Conservation (phyloP, 768 basidiomycete genomes). For the Lactifluus subvellereus region DNA sequence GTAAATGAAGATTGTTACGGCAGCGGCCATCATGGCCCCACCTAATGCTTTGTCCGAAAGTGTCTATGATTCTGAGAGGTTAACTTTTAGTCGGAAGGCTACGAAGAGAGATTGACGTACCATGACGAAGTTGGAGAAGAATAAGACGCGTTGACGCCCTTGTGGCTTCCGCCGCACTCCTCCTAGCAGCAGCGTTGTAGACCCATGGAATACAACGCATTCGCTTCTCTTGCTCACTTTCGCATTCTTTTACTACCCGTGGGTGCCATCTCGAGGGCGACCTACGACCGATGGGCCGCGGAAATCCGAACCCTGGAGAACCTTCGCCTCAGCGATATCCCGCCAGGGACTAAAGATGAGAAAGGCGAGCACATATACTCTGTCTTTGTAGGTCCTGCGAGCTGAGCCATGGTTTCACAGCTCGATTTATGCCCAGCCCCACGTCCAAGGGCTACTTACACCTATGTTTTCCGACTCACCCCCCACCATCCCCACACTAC, state of each 20-base stretch:
- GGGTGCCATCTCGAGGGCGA: constrained; percentile 59
- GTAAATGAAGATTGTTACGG: constrained; percentile 74
- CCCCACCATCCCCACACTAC: constrained; percentile 59
- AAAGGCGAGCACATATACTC: constrained; percentile 44
- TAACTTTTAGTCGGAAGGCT: neutral
- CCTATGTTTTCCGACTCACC: constrained; percentile 71
- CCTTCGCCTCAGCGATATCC: constrained; percentile 77
- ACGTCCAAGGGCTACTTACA: constrained; percentile 78
- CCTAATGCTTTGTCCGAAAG: constrained; percentile 78
- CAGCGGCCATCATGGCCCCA: constrained; percentile 70
- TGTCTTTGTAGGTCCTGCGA: neutral
- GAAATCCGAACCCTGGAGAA: constrained; percentile 70
- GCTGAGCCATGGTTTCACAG: constrained; percentile 34
- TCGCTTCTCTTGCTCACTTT: constrained; percentile 81
- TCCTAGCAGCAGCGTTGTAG: neutral
- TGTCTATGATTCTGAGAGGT: constrained; percentile 41
- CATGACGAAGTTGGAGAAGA: constrained; percentile 5
- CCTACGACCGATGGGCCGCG: constrained; percentile 67
- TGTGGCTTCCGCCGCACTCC: no score
- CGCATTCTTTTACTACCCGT: constrained; percentile 84
- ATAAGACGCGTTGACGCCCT: neutral
- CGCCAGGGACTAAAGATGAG: constrained; percentile 71
- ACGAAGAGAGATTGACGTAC: neutral
- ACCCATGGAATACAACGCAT: constrained; percentile 63
- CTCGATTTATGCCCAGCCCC: constrained; percentile 76